phyloP scores from a whole-genome alignment of 768 basidiomycete genomes.

The Gymnopilus junonius region DNA sequence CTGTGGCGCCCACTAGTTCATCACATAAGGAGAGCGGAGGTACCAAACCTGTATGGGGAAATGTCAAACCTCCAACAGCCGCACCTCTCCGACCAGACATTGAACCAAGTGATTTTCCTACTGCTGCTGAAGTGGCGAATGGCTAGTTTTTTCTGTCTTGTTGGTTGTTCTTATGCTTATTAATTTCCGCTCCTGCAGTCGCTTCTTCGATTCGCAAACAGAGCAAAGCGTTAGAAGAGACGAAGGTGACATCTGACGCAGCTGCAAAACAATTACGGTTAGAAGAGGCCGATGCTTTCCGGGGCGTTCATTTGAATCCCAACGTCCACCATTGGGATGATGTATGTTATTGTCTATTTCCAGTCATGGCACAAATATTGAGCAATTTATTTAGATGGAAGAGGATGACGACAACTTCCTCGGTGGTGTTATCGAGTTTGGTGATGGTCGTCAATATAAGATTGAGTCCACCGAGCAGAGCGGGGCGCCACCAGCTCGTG shows the following conservation, averaged over 20 bases:
- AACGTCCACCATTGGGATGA: conserved; percentile 99
- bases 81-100: conserved; percentile 44
- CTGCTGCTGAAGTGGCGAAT: conserved; percentile 93
- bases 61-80: conserved; percentile 48
- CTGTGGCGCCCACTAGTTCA: conserved; percentile 32
- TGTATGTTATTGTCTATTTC: conserved; percentile 51
- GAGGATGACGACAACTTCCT: conserved; percentile 93
- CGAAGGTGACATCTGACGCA: conserved; percentile 54
- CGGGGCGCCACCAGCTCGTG: conserved; percentile 18
- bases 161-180: neutral
- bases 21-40: conserved; percentile 35
- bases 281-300: conserved; percentile 92
- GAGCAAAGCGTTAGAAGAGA: conserved; percentile 39
- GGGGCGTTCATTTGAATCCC: conserved; percentile 91
- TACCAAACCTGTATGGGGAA: conserved; percentile 75
- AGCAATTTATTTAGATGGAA: conserved; percentile 62
- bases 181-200: conserved; percentile 22
- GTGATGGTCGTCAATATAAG: conserved; percentile 91
- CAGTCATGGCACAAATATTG: conserved; percentile 2
- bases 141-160: conserved; percentile 52
- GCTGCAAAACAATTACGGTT: conserved; percentile 65
- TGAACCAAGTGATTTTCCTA: conserved; percentile 82
- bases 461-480: conserved; percentile 56
- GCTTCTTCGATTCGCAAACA: conserved; percentile 34
- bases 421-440: conserved; percentile 92